Conservation (phyloP, 2,329 filamentous ascomycete species). For the Beauveria asiatica region DNA sequence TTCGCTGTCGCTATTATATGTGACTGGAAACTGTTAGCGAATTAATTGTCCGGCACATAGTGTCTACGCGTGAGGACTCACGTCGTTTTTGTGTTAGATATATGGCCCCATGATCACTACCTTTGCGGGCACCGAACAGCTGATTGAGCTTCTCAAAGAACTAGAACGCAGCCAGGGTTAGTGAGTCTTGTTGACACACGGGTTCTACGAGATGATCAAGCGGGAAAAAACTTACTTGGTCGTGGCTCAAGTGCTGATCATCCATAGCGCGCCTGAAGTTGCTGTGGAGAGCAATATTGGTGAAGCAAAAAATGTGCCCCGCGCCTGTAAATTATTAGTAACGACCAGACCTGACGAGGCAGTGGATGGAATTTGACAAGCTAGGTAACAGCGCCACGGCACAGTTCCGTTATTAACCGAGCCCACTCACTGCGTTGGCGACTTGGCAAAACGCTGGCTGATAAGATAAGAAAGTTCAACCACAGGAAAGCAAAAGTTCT, state of each 20-base stretch:
- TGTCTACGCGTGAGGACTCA: constrained; percentile 28
- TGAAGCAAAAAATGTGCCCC: constrained; percentile 7
- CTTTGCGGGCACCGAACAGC: constrained; percentile 59
- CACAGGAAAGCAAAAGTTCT: not conserved
- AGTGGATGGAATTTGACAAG: too few relatives aligned
- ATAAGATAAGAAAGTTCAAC: constrained; percentile 11
- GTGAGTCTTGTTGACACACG: not conserved
- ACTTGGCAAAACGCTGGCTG: not conserved
- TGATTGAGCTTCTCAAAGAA: constrained; percentile 63
- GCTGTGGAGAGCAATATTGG: constrained; percentile 1
- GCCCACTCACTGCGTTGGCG: too few relatives aligned
- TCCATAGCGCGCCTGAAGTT: constrained; percentile 17
- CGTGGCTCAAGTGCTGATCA: constrained; percentile 25
- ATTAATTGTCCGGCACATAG: not conserved
- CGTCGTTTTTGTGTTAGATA: constrained; percentile 70
- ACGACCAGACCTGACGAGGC: too few relatives aligned
- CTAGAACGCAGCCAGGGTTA: constrained; percentile 31
- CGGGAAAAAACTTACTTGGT: constrained; percentile 26
- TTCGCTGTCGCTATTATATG: constrained; percentile 34
- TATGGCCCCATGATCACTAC: constrained; percentile 64
- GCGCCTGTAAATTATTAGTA: too few relatives aligned
- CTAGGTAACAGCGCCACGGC: too few relatives aligned
- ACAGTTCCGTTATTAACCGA: too few relatives aligned
- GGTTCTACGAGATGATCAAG: not conserved
- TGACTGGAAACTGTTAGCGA: constrained; percentile 25